A percentile compares a stretch with the other conserved stretches of the same genome.
Conservation (phyloP, 176 grass and related monocot genomes). For the Avena atlantica region DNA sequence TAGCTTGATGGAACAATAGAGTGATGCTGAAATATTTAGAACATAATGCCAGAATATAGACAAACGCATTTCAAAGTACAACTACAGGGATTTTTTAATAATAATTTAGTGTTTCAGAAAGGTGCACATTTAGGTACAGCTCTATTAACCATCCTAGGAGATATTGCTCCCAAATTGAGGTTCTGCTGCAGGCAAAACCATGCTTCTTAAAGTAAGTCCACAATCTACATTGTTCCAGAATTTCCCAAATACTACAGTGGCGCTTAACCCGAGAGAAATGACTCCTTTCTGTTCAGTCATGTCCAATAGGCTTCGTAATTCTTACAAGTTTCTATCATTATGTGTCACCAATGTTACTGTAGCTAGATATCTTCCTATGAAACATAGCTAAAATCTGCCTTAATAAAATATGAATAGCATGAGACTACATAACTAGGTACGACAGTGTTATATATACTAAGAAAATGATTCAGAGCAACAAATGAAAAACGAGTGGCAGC, state of each 20-base stretch:
- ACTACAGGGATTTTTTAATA: neutral
- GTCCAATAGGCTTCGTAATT: neutral
- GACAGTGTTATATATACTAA: conserved; percentile 17
- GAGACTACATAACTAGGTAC: neutral
- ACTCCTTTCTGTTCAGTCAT: conserved; percentile 3
- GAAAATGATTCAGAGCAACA: neutral
- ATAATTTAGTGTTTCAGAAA: neutral
- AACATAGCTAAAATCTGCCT: neutral
- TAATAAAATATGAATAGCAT: conserved; percentile 17
- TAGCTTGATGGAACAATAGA: conserved; percentile 24
- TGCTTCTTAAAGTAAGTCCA: neutral
- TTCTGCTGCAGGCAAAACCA: neutral
- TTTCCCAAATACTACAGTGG: neutral
- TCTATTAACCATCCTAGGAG: conserved; percentile 7
- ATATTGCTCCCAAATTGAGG: conserved; percentile 14
- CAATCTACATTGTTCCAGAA: neutral
- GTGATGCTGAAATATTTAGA: conserved; percentile 19
- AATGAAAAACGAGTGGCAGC: neutral
- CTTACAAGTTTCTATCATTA: neutral
- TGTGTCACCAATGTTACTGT: conserved; percentile 8
- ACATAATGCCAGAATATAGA: neutral
- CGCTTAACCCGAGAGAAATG: conserved; percentile 18
- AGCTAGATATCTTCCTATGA: neutral
- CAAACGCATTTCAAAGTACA: neutral
- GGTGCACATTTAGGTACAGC: neutral